Percentiles rank a stretch among this genome's conserved stretches.
These are phyloP conservation scores for Suaeda aralocaspica DNA, from an alignment of 148 eudicot genomes.

Conservation along the genomic window DNA sequence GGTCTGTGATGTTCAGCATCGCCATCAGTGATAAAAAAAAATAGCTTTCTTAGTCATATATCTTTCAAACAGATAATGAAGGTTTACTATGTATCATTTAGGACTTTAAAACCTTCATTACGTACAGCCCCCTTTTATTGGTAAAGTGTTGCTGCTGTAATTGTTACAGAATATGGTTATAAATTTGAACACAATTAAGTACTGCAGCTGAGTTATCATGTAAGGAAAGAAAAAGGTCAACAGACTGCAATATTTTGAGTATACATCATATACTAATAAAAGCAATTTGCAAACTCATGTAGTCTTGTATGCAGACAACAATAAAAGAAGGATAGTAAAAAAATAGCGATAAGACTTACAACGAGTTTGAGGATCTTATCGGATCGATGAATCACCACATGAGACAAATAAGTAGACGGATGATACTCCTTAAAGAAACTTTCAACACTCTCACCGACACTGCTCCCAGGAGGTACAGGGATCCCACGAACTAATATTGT, in stretches of 20 bases:
- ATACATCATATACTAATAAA: too few species aligned
- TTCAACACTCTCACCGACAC: constrained; percentile 38
- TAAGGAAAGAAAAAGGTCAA: too few species aligned
- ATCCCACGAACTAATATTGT: constrained; percentile 45
- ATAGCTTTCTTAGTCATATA: not conserved
- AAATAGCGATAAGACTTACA: constrained; percentile 27
- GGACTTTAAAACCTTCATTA: not conserved
- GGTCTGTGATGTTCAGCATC: not conserved
- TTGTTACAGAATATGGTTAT: too few species aligned
- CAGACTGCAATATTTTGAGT: too few species aligned
- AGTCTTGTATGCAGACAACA: not conserved
- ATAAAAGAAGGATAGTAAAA: not conserved
- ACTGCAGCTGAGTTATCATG: too few species aligned
- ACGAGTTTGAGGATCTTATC: constrained; percentile 22
- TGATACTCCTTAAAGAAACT: constrained; percentile 41
- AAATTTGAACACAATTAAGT: too few species aligned
- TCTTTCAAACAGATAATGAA: not conserved
- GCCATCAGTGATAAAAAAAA: not conserved
- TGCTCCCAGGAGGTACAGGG: constrained; percentile 38
- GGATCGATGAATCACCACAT: constrained; percentile 38
- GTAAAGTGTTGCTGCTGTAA: not conserved
- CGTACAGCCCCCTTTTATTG: not conserved
- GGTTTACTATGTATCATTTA: not conserved
- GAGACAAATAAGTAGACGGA: constrained; percentile 43
- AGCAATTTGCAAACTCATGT: too few species aligned